These are phyloP conservation scores for Ceratocystis destructans DNA, from an alignment of 2,329 filamentous ascomycete species.

Conservation along the genomic window DNA sequence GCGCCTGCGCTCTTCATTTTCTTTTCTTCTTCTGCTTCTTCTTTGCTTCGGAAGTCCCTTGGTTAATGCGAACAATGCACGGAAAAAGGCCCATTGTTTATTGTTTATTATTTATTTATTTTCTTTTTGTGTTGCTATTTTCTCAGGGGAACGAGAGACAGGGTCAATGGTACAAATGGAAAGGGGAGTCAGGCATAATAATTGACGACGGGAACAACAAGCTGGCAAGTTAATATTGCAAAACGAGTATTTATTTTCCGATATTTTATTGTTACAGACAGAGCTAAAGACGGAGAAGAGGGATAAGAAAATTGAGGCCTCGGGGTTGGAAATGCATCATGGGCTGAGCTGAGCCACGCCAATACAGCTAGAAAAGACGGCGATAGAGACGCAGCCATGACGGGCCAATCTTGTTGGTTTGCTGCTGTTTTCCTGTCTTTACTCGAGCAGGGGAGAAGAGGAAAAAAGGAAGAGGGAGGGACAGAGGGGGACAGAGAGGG, in stretches of 20 bases:
- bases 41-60: background rate
- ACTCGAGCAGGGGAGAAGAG: too few relatives aligned
- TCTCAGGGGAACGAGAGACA: background rate
- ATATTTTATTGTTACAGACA: too few relatives aligned
- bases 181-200: background rate
- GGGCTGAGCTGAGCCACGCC: background rate
- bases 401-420: background rate
- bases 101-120: background rate
- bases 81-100: background rate
- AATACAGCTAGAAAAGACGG: background rate
- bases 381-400: background rate
- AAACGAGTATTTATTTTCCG: too few relatives aligned
- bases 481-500: background rate
- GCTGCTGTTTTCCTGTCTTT: too few relatives aligned
- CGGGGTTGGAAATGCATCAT: too few relatives aligned
- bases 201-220: background rate
- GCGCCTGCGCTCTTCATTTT: background rate
- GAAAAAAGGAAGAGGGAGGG: too few relatives aligned
- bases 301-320: too few relatives aligned
- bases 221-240: too few relatives aligned
- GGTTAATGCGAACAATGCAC: too few relatives aligned
- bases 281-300: too few relatives aligned
- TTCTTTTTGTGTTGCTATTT: background rate
- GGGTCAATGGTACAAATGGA: background rate
- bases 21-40: background rate